These are phyloP conservation scores for Azolla pinnata DNA, from an alignment of 75 land plant species.

Conservation along the genomic window DNA sequence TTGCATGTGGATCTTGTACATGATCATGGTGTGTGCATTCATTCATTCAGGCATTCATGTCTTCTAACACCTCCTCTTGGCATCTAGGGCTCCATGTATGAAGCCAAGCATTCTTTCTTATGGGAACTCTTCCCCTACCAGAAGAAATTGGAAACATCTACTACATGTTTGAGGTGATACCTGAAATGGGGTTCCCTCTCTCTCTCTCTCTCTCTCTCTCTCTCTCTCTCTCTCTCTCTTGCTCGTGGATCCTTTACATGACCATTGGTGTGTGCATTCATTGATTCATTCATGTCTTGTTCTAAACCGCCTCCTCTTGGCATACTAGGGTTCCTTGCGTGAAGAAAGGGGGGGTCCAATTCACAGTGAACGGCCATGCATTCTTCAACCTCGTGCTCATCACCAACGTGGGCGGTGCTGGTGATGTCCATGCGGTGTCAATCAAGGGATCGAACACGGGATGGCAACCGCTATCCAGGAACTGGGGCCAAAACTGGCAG, in stretches of 20 bases:
- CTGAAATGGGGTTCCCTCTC: too few species aligned
- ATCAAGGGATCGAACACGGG: slow-evolving; percentile 17
- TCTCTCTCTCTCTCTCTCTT: neutral
- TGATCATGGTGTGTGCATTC: too few species aligned
- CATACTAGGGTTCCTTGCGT: slow-evolving; percentile 14
- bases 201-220: neutral
- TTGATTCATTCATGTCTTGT: neutral
- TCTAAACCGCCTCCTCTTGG: neutral
- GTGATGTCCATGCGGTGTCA: slow-evolving; percentile 9
- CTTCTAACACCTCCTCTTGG: too few species aligned
- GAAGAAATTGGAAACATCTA: too few species aligned
- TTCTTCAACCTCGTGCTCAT: slow-evolving; percentile 18
- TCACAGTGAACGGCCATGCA: slow-evolving; percentile 13
- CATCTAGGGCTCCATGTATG: too few species aligned
- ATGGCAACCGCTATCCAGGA: slow-evolving; percentile 14
- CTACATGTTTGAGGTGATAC: too few species aligned
- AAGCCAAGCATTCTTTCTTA: too few species aligned
- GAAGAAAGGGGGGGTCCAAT: slow-evolving; percentile 19
- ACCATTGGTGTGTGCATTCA: neutral
- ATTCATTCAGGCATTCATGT: too few species aligned
- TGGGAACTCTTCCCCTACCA: too few species aligned
- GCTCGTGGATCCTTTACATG: neutral
- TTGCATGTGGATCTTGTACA: too few species aligned
- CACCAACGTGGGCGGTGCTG: slow-evolving; percentile 21
- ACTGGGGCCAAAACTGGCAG: slow-evolving; percentile 30